Base-by-base conservation (phyloP, 192 early-diverging fungal genomes). In the Phlyctochytrium planicorne region DNA sequence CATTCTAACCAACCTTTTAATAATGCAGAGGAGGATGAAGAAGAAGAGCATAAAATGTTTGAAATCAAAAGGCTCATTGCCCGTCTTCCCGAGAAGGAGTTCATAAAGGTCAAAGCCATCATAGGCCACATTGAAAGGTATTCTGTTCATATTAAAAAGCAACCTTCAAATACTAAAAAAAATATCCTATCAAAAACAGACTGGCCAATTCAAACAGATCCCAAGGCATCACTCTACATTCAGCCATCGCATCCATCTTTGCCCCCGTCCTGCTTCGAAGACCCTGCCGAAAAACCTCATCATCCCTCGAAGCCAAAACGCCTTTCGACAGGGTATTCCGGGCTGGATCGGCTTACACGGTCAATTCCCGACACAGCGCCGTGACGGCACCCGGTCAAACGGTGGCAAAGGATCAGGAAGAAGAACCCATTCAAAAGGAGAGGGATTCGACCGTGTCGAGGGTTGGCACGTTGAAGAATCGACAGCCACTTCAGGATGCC, bases 81-180 rank as follows among this genome's bases (percentile, higher is more conserved):
- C 6, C 16, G 27, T 6, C 6, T 57, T 4, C 27, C 55, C 12
- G 27, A 29, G 25, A 29, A 57, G 27, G 55, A 57, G 6, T 57
- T 24, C 27, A 29, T 57, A 24, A 4, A 10, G 27, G 16, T 57
- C 25, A 57, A 57, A 29, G 55, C 55, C 6, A 25, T 57, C 6
- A 29, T 57, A 25, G 55, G 55, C 10, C 55, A 57, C 25, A 6
- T 57, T 24, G 55, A 57, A 25, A 57, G 55, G 55, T 57, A 57
- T 10, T 47, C 10, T 14, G 6, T 47, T 14, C 6, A 27, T n/a
- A n/a, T n/a, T n/a, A n/a, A n/a, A n/a, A n/a, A n/a, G n/a, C n/a
- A n/a, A n/a, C n/a, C n/a, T n/a, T n/a, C n/a, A n/a, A n/a, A n/a
- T n/a, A n/a, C n/a, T n/a, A n/a, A n/a, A n/a, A n/a, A n/a, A n/a